Evolutionary conservation across 108 stramenopile species (phyloP), one percentile per base, ranked within the genome.

Genomic region (Nitzschia sp.): DNA sequence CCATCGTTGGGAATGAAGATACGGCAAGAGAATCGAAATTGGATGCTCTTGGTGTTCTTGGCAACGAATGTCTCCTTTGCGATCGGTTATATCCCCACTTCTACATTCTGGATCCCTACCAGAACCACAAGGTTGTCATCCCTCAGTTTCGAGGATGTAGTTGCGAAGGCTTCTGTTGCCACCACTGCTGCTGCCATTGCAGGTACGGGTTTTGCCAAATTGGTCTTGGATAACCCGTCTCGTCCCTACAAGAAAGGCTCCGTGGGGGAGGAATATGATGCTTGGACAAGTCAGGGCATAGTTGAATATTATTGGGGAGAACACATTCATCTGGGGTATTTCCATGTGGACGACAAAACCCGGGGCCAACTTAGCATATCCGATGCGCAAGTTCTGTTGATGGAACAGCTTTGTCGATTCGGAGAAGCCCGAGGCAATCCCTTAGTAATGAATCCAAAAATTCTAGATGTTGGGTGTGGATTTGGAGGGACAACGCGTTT

Each of bases 291-390:
- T 75, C 95, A 97, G 52, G 95, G 95, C n/a, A 97, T 97, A 66
- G 78, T 98, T 46, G 97, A 98, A 77, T 91, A 96, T 68, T 96
- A 96, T 75, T 98, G 97, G 97, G 96, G 97, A 22, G 70, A 89
- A 69, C 92, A 93, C 69, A 90, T 93, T 89, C 92, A 93, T 65
- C 92, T 90, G 65, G 92, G 92, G 10, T 95, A 92, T 62, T 95
- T 93, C 79, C 63, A 88, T 20, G 89, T 91, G 1, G 83, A 77
- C 34, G 75, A 95, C 72, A 67, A 91, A 12, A 89, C 86, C 9
- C 87, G 91, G 73, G 89, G 90, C 63, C 37, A 65, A 20, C 46
- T 48, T 2, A 69, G 95, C 66, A 88, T 97, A 57, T 94, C 91
- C 39, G 86, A 94, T 57, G 95, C 95, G 15, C 95, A 97, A 65